These are phyloP conservation scores for Jamesozyma piceae DNA, from an alignment of 805 yeast genomes.

Conservation along the genomic window DNA sequence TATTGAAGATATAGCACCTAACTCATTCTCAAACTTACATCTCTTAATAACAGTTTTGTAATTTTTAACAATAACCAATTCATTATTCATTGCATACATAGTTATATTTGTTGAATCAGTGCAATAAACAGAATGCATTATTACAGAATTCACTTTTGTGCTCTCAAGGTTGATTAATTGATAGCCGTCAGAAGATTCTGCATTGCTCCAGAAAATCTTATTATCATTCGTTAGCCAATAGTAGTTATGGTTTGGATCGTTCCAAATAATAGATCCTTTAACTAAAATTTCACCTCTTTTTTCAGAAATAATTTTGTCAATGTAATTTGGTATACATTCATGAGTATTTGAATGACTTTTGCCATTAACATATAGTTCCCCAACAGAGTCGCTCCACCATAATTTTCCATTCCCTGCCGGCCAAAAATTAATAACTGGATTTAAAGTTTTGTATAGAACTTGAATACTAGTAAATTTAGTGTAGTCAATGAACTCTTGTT, in stretches of 20 bases:
- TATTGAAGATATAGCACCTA: background rate
- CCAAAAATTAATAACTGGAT: background rate
- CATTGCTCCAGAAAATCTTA: background rate
- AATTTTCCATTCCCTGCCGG: background rate
- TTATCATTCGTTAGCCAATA: background rate
- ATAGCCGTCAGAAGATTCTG: background rate
- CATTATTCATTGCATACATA: slow-evolving; percentile 4
- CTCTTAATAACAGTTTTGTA: background rate
- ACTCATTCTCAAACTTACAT: background rate
- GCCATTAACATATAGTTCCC: background rate
- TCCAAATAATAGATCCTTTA: background rate
- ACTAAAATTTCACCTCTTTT: background rate
- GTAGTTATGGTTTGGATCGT: background rate
- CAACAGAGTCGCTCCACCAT: background rate
- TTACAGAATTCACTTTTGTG: background rate
- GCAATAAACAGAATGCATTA: background rate
- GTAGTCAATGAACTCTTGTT: background rate
- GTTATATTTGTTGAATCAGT: slow-evolving; percentile 7
- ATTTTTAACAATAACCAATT: slow-evolving; percentile 4
- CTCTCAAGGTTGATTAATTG: background rate
- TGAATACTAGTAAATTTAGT: background rate
- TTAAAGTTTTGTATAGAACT: background rate
- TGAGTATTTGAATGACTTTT: background rate
- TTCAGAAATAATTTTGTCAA: background rate
- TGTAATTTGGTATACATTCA: too few species aligned